Conservation (phyloP, 2,329 filamentous ascomycete genomes). For the Stagonosporopsis cucurbitacearum region DNA sequence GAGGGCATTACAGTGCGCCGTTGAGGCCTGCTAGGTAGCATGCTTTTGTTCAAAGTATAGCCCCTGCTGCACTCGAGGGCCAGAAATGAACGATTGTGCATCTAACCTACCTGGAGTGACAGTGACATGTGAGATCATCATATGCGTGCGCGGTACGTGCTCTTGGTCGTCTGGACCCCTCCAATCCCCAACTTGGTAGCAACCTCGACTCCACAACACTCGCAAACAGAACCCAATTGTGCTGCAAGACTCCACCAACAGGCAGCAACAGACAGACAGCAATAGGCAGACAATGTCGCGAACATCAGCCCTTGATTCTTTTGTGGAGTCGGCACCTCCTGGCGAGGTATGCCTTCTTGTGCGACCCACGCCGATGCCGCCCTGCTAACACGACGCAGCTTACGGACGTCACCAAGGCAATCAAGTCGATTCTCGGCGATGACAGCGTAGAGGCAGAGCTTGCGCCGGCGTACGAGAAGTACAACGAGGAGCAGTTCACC, state of each 20-base stretch:
- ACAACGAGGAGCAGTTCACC: conserved; percentile 93
- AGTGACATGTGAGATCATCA: conserved; percentile 1
- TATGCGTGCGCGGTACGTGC: conserved; percentile 1
- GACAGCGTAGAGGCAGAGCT: conserved; percentile 74
- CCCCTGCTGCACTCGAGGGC: neutral
- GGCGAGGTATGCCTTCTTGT: conserved; percentile 75
- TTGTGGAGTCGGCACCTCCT: conserved; percentile 91
- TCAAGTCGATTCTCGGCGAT: conserved; percentile 81
- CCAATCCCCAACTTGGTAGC: conserved; percentile 28
- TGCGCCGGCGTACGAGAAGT: conserved; percentile 84
- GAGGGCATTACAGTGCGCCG: neutral
- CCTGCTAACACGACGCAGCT: conserved; percentile 63
- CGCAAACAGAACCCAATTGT: conserved; percentile 19
- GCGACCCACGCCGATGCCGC: neutral
- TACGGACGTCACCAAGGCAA: conserved; percentile 87
- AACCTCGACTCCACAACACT: conserved; percentile 29
- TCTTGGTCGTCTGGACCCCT: conserved; percentile 23
- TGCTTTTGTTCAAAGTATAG: neutral
- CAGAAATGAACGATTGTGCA: neutral
- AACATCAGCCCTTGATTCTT: conserved; percentile 65
- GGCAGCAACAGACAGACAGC: neutral
- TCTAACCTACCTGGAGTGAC: neutral
- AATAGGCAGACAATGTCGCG: conserved; percentile 40
- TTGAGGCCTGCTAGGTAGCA: conserved; percentile 8
- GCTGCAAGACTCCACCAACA: conserved; percentile 1